Evolutionary conservation across 352 stramenopile genomes (phyloP), one percentile per base, ranked within the genome.

Genomic region (Phytophthora rubi): DNA sequence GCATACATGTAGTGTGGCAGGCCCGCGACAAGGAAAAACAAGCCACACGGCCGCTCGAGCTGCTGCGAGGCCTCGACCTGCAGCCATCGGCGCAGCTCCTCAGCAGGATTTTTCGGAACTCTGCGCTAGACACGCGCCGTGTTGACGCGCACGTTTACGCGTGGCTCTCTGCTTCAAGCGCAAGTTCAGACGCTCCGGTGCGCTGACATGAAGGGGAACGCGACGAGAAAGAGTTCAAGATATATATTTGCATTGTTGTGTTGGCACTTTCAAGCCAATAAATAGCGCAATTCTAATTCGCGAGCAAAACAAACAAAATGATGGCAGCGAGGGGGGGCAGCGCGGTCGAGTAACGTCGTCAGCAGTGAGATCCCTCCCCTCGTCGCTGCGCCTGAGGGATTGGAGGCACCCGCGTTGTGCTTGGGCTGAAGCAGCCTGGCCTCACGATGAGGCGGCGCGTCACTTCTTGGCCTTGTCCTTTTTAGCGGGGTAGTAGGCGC

Each of bases 401-500:
- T 48, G 42, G 13, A 48, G 42, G 16, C 16, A 51, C 4, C 35
- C 35, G 8, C 12, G 1, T 3, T 44, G 8, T 13, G 3, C 35
- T 9, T 44, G 39, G 39, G 2, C 9, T 53, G 15, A 18, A 53
- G 47, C n/a, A n/a, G 21, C 47, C 7, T 53, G 15, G 47, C 21
- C 47, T 30, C 16, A 23, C 42, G 58, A 57, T 63, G 44, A 8
- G 44, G 28, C 59, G 65, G 23, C 30, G 64, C 16, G 16, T 56
- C 28, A 74, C 55, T 81, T 79, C 55, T 83, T 80, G 16, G 59
- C 8, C 55, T 77, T 77, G 6, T 73, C 62, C 52, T 82, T 80
- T 57, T 72, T 70, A 30, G 65, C 70, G 6, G 70, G 52, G 53
- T 83, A 83, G 59, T 83, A 83, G 16, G 76, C 76, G 15, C 76